Evolutionary conservation across 441 rosid genomes (phyloP).

Genomic region (Bocquillonia castaneifolia): DNA sequence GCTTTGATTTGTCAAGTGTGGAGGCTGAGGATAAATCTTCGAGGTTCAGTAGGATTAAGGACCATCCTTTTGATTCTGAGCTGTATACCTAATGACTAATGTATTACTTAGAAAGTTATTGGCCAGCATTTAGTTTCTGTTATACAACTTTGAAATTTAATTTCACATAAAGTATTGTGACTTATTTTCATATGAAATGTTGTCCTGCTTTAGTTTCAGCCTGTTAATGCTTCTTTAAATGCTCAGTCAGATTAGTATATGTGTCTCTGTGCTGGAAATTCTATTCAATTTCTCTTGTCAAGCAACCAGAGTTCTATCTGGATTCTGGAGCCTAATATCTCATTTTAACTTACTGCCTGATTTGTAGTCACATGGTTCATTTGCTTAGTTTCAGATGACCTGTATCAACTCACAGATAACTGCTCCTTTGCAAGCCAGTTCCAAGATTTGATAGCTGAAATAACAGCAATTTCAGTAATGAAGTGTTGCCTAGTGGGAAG

Average conservation of each 20-base stretch:
- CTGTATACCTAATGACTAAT: constrained; percentile 45
- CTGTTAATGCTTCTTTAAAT: not conserved
- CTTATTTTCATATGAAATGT: not conserved
- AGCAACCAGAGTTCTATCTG: too few relatives aligned
- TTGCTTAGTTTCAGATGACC: not conserved
- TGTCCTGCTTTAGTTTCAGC: not conserved
- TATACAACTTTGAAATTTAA: too few relatives aligned
- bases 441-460: not conserved
- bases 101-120: constrained; percentile 9
- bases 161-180: not conserved
- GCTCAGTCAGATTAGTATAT: not conserved
- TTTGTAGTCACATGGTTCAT: not conserved
- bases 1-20: constrained; percentile 33
- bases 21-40: constrained; percentile 33
- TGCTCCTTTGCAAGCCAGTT: not conserved
- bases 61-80: constrained; percentile 52
- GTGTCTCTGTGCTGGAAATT: too few relatives aligned
- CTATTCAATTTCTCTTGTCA: too few relatives aligned
- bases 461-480: not conserved
- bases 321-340: not conserved
- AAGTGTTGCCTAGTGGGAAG: not conserved
- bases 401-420: not conserved
- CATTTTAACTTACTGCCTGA: not conserved
- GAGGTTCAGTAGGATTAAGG: constrained; percentile 33
- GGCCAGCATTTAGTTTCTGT: not conserved